Percentiles rank a stretch among this genome's conserved stretches.
Conservation (phyloP, 257 asterid species). For the Primulina tabacum region DNA sequence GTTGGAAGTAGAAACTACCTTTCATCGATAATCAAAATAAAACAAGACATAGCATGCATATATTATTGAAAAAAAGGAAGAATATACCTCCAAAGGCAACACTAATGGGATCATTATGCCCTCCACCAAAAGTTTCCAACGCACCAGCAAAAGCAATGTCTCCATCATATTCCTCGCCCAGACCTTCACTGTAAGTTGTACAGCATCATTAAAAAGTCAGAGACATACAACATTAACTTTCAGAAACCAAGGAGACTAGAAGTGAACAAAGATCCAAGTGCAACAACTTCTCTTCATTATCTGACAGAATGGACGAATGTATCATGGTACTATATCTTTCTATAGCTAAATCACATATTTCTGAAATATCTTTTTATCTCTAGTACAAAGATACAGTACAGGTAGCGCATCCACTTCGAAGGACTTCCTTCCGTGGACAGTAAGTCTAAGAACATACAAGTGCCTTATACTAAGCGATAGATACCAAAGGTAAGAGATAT, state of each 20-base stretch:
- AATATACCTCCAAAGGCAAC: slow-evolving; percentile 93
- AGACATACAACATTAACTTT: slow-evolving; percentile 10
- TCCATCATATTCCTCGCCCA: slow-evolving; percentile 98
- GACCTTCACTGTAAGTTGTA: slow-evolving; percentile 78
- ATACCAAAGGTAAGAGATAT: not conserved
- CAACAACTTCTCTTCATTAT: slow-evolving; percentile 11
- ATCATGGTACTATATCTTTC: slow-evolving; percentile 13
- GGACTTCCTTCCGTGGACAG: too few species aligned
- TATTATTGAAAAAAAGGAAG: not conserved
- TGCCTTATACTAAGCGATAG: slow-evolving; percentile 4
- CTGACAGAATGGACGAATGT: slow-evolving; percentile 8
- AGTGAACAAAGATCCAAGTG: slow-evolving; percentile 10
- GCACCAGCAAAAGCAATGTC: slow-evolving; percentile 98
- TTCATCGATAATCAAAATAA: slow-evolving; percentile 2
- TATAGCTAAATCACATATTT: slow-evolving; percentile 4
- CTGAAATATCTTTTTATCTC: not conserved
- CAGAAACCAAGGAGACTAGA: slow-evolving; percentile 8
- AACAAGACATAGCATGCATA: slow-evolving; percentile 4
- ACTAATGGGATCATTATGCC: slow-evolving; percentile 97
- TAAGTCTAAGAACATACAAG: too few species aligned
- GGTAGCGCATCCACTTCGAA: not conserved
- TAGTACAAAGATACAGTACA: not conserved
- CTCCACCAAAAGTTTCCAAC: slow-evolving; percentile 95
- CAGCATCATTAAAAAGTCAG: slow-evolving; percentile 21
- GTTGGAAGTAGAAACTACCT: slow-evolving; percentile 1